Base-by-base conservation (phyloP, 345 rosid species). In the Hibiscus syriacus region DNA sequence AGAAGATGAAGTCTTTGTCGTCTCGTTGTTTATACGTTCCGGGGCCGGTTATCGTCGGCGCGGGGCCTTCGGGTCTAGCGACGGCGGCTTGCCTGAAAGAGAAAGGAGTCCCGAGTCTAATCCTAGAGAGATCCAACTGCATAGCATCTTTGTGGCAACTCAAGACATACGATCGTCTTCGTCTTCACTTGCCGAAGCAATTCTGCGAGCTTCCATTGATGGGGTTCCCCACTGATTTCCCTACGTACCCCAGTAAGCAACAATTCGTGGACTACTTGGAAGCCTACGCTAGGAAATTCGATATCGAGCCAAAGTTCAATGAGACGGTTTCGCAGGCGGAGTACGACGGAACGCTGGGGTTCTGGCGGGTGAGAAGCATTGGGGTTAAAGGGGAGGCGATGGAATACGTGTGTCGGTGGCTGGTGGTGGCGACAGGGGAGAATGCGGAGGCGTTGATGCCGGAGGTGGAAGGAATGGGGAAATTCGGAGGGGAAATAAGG, bases 381-480 rank as follows among this genome's bases (percentile, higher is more conserved):
- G 80, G 77, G 72, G 2, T 6, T 16, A 20, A 72, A 10, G 77
- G 60, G 43, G 74, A 75, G 46, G 67, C 55, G 73, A 76, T 68
- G 14, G 88, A 83, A 74, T 94, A 83, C 50, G 62, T 65, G 32
- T 84, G 86, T 56, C 79, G 75, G 79, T 94, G 96, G 96, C 49
- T 94, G 49, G 87, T 91, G 13, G 97, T 85, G 8, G 99, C 99
- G 5, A 87, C 97, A 1, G 96, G 99, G 2, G 99, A 94, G 84
- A 94, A 94, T 85, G 99, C 97, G 2, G 96, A 89, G 80, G 86
- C 84, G 73, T 72, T 85, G 70, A 73, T 78, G 71, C 99, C 96
- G 2, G 75, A 79, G 64, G 80, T 91, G 22, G 92, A 87, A 8
- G 99, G 97, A 50, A 80, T 68, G 80, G 82, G 72, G 3, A 79